phyloP scores from a whole-genome alignment of 1,284 basidiomycete species.

The Phylloboletellus chloephorus region DNA sequence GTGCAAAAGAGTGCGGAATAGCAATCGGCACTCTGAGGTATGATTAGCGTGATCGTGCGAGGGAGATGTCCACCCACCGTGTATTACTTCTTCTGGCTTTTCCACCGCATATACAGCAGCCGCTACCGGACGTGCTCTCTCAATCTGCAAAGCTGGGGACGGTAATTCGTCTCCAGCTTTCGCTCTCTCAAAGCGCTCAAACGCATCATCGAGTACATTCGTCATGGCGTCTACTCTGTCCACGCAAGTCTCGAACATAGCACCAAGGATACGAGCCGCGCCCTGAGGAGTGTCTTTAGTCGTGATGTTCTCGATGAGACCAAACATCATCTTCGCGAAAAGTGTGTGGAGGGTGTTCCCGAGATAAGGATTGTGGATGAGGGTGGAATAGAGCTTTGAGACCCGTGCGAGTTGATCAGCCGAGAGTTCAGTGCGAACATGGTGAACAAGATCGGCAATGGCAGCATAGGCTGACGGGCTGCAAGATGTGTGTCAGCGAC shows the following conservation, averaged over 20 bases:
- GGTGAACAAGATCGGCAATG: constrained; percentile 91
- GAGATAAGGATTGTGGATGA: constrained; percentile 87
- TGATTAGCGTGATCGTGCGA: constrained; percentile 11
- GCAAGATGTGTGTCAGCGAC: constrained; percentile 13
- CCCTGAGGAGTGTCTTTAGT: constrained; percentile 67
- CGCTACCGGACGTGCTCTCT: constrained; percentile 75
- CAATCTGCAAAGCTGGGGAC: constrained; percentile 56
- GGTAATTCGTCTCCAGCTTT: constrained; percentile 43
- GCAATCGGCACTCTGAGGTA: constrained; percentile 68
- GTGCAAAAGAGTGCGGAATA: constrained; percentile 88
- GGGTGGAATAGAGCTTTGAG: constrained; percentile 81
- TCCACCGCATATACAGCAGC: constrained; percentile 71
- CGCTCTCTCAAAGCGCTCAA: constrained; percentile 42
- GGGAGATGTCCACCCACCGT: constrained; percentile 44
- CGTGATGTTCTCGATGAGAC: constrained; percentile 80
- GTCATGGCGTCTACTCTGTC: constrained; percentile 85
- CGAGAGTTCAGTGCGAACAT: constrained; percentile 81
- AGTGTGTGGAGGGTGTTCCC: constrained; percentile 83
- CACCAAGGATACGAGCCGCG: constrained; percentile 62
- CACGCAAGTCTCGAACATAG: constrained; percentile 81
- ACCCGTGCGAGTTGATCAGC: constrained; percentile 76
- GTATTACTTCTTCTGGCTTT: constrained; percentile 67
- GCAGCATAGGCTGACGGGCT: constrained; percentile 85
- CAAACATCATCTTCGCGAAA: constrained; percentile 91
- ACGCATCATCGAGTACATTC: constrained; percentile 57